phyloP scores from a whole-genome alignment of 495 filamentous ascomycete genomes.

The Tetracladium marchalianum region DNA sequence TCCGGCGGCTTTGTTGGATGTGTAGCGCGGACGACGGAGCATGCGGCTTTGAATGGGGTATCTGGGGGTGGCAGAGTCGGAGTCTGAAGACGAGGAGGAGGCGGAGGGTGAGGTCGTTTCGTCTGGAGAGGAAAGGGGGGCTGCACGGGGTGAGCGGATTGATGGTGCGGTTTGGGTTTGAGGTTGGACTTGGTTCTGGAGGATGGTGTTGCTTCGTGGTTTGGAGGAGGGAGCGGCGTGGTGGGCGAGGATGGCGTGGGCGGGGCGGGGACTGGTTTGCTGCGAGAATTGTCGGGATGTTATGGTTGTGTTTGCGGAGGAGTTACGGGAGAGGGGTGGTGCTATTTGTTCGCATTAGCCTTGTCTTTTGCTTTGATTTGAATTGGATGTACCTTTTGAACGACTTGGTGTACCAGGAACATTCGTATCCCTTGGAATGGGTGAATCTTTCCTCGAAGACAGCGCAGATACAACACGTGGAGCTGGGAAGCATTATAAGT shows the following conservation, averaged over 20 bases:
- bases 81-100: slow-evolving; percentile 21
- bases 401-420: slow-evolving; percentile 7
- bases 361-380: background rate
- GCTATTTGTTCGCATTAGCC: slow-evolving; percentile 4
- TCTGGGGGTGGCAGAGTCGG: slow-evolving; percentile 9
- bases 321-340: slow-evolving; percentile 41
- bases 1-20: slow-evolving; percentile 25
- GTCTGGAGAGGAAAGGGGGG: slow-evolving; percentile 12
- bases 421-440: slow-evolving; percentile 34
- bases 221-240: slow-evolving; percentile 13
- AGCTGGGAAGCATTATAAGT: slow-evolving; percentile 25
- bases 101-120: slow-evolving; percentile 19
- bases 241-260: slow-evolving; percentile 9
- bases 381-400: slow-evolving; percentile 9
- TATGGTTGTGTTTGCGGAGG: slow-evolving; percentile 48
- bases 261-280: slow-evolving; percentile 9
- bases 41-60: slow-evolving; percentile 38
- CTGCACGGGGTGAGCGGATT: slow-evolving; percentile 4
- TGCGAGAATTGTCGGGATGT: slow-evolving; percentile 15
- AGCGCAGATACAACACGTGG: slow-evolving; percentile 49
- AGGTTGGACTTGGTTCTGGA: background rate
- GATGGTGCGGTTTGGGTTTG: background rate
- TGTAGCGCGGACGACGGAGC: slow-evolving; percentile 42
- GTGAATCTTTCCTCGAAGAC: slow-evolving; percentile 53
- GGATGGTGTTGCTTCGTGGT: slow-evolving; percentile 7